Evolutionary conservation across 495 filamentous ascomycete species (phyloP).

Genomic region (Aspergillus bridgeri): DNA sequence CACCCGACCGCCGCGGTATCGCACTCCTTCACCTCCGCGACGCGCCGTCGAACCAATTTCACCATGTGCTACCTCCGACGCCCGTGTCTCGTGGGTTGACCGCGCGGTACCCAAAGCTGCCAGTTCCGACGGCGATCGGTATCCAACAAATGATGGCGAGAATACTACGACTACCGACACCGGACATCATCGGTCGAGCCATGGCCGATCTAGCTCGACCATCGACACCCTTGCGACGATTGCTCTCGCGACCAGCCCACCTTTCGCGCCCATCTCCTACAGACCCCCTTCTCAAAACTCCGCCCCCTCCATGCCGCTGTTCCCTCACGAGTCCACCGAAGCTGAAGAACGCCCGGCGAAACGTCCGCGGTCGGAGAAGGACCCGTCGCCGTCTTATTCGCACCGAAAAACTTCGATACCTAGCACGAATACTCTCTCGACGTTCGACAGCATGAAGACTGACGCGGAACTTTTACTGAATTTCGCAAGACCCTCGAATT

Average conservation of each 20-base stretch:
- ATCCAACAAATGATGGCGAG: slow-evolving; percentile 19
- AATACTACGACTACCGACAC: slow-evolving; percentile 17
- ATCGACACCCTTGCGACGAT: slow-evolving; percentile 56
- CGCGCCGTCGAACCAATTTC: slow-evolving; percentile 53
- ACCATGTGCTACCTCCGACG: slow-evolving; percentile 35
- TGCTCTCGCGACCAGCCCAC: slow-evolving; percentile 49
- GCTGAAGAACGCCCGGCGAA: slow-evolving; percentile 55
- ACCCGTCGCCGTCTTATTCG: slow-evolving; percentile 44
- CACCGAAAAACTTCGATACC: slow-evolving; percentile 35
- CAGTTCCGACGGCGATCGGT: slow-evolving; percentile 29
- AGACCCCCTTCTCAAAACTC: slow-evolving; percentile 32
- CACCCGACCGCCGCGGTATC: slow-evolving; percentile 47
- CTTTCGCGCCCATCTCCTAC: slow-evolving; percentile 37
- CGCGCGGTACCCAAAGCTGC: slow-evolving; percentile 27
- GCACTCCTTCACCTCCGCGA: slow-evolving; percentile 53
- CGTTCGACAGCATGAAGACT: slow-evolving; percentile 46
- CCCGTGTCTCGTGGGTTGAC: slow-evolving; percentile 31
- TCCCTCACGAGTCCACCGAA: slow-evolving; percentile 28
- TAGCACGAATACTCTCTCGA: slow-evolving; percentile 39
- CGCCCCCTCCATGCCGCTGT: slow-evolving; percentile 29
- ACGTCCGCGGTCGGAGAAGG: slow-evolving; percentile 56
- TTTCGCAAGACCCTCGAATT: slow-evolving; percentile 40
- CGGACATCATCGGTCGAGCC: slow-evolving; percentile 38
- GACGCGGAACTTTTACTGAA: slow-evolving; percentile 54
- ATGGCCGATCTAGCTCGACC: slow-evolving; percentile 46